phyloP scores from a whole-genome alignment of 306 rosid genomes.

The Corylus avellana region DNA sequence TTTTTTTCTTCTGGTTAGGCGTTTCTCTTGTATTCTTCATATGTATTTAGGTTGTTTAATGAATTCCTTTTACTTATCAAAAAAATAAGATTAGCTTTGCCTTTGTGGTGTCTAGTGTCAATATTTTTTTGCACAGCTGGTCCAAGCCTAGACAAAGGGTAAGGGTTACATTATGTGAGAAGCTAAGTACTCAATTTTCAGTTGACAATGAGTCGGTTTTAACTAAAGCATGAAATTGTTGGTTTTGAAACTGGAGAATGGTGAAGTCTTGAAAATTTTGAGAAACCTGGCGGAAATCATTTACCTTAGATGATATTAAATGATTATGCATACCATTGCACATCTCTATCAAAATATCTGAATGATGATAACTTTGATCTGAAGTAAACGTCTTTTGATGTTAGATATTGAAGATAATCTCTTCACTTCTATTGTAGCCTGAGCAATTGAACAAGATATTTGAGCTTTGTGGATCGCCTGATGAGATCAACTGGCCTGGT shows the following conservation, averaged over 20 bases:
- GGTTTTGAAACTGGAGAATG: background rate
- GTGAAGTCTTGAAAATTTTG: too few species aligned
- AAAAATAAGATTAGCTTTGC: background rate
- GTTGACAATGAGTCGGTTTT: background rate
- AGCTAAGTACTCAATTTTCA: background rate
- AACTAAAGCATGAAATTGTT: background rate
- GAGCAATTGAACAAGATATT: conserved; percentile 71
- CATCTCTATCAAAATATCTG: background rate
- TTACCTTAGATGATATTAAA: background rate
- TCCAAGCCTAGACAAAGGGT: background rate
- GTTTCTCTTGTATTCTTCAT: too few species aligned
- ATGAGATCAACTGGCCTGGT: conserved; percentile 73
- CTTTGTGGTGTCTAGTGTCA: background rate
- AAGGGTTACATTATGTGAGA: background rate
- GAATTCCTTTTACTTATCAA: too few species aligned
- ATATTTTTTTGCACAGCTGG: background rate
- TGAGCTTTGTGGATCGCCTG: conserved; percentile 79
- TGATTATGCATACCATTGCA: background rate
- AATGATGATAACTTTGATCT: background rate
- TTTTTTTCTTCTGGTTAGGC: too few species aligned
- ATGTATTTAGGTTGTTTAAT: too few species aligned
- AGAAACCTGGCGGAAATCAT: background rate
- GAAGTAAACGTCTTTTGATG: conserved; percentile 1
- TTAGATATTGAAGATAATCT: conserved; percentile 5
- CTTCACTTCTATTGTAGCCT: conserved; percentile 45